phyloP scores from a whole-genome alignment of 108 stramenopile species.

The Skeletonema tropicum region DNA sequence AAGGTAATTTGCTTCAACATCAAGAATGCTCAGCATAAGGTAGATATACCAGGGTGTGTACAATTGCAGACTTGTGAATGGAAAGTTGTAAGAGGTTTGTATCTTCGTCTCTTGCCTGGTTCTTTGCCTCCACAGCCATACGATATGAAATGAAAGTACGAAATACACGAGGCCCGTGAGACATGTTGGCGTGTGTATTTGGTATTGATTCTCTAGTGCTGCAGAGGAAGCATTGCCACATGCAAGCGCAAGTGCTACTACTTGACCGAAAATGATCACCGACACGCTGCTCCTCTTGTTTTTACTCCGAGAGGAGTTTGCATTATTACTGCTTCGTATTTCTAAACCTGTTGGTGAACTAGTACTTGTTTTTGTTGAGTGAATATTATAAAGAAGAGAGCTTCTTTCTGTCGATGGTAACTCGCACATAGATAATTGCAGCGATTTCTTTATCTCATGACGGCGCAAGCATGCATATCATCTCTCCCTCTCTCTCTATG shows the following conservation, averaged over 20 bases:
- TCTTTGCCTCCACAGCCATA: constrained; percentile 35
- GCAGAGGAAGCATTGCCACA: constrained; percentile 64
- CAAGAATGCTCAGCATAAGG: constrained; percentile 77
- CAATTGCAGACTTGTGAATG: constrained; percentile 42
- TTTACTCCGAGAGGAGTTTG: background rate
- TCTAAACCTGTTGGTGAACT: background rate
- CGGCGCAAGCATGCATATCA: too few species aligned
- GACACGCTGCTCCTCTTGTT: background rate
- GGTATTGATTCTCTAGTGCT: constrained; percentile 56
- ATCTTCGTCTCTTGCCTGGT: constrained; percentile 13
- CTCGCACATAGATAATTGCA: background rate
- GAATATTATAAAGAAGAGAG: background rate
- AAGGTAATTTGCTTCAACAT: constrained; percentile 93
- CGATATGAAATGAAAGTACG: constrained; percentile 42
- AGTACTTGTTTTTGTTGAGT: background rate
- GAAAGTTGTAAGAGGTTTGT: constrained; percentile 12
- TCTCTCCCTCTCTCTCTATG: too few species aligned
- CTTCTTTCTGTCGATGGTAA: constrained; percentile 12
- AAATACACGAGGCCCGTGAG: constrained; percentile 59
- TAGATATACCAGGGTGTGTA: constrained; percentile 58
- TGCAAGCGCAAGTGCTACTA: constrained; percentile 57
- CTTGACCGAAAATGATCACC: constrained; percentile 58
- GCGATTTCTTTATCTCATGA: background rate
- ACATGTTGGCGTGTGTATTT: constrained; percentile 51
- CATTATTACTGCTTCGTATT: constrained; percentile 1